A percentile compares a stretch with the other conserved stretches of the same genome.
Conservation (phyloP, 257 asterid genomes). For the Solanum corneliomulleri region DNA sequence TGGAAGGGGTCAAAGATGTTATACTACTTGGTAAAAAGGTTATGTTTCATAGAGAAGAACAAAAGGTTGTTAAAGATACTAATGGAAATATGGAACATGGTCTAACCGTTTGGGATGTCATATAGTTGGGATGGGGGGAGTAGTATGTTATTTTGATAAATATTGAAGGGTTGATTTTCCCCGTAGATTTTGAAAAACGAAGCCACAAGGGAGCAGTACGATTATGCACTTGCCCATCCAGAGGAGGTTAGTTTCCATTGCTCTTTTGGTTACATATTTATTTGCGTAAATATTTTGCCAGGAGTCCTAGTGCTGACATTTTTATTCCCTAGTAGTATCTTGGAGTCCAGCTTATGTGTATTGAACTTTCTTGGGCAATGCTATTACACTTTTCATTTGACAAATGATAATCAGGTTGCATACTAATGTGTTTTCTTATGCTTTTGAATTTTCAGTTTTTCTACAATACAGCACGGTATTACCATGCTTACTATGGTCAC, state of each 20-base stretch:
- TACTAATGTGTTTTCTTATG: neutral
- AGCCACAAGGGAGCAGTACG: constrained; percentile 91
- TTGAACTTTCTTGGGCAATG: neutral
- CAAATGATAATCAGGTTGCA: neutral
- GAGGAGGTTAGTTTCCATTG: constrained; percentile 59
- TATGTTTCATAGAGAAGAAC: neutral
- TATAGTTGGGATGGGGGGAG: neutral
- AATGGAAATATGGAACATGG: neutral
- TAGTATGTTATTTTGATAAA: neutral
- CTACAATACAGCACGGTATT: constrained; percentile 87
- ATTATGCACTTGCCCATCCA: constrained; percentile 93
- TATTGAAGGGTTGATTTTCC: neutral
- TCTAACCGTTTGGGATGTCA: neutral
- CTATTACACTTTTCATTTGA: neutral
- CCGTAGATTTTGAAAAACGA: constrained; percentile 88
- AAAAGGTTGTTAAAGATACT: neutral
- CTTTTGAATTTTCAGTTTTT: constrained; percentile 41
- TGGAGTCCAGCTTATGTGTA: neutral
- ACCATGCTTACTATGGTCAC: constrained; percentile 94
- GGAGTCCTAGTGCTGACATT: neutral
- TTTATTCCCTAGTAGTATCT: neutral
- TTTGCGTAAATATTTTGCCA: neutral
- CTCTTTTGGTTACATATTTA: neutral
- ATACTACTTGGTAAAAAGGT: neutral
- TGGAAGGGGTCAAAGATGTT: neutral